Evolutionary conservation across 2,329 filamentous ascomycete species (phyloP).

Genomic region (Lachnellula occidentalis): DNA sequence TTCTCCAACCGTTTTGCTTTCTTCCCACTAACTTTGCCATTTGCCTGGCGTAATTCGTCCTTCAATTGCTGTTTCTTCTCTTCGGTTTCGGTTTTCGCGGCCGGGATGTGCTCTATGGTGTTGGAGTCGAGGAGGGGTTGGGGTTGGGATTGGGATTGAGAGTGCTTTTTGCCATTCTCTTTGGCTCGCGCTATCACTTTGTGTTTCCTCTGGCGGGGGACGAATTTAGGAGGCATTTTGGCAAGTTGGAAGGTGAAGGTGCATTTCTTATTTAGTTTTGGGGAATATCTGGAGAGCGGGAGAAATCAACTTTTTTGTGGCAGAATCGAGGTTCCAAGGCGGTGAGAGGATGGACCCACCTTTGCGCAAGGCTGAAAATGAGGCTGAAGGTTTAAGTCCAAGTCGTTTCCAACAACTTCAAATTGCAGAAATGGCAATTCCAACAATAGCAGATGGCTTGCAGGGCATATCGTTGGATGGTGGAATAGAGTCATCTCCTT

Average conservation of each 20-base stretch:
- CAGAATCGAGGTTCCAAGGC: not conserved
- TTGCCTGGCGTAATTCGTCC: slow-evolving; percentile 46
- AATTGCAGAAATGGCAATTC: slow-evolving; percentile 14
- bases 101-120: slow-evolving; percentile 44
- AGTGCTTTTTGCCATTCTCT: slow-evolving; percentile 36
- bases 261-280: not conserved
- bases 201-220: slow-evolving; percentile 62
- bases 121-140: slow-evolving; percentile 47
- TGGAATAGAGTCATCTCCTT: slow-evolving; percentile 18
- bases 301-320: not conserved
- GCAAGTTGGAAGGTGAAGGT: not conserved
- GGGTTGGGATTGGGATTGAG: too few relatives aligned
- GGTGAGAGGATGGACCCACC: not conserved
- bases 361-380: slow-evolving; percentile 9
- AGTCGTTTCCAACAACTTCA: not conserved
- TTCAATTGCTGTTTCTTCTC: slow-evolving; percentile 51
- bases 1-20: slow-evolving; percentile 64
- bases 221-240: slow-evolving; percentile 40
- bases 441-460: slow-evolving; percentile 11
- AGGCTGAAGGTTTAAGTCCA: slow-evolving; percentile 11
- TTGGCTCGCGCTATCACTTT: slow-evolving; percentile 61
- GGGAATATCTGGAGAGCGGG: too few relatives aligned
- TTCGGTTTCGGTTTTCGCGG: slow-evolving; percentile 42
- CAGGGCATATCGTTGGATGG: slow-evolving; percentile 9
- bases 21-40: slow-evolving; percentile 54